Evolutionary conservation across 78 protist genomes (phyloP), one percentile per base, ranked within the genome.

Genomic region (Diacronema lutheri): DNA sequence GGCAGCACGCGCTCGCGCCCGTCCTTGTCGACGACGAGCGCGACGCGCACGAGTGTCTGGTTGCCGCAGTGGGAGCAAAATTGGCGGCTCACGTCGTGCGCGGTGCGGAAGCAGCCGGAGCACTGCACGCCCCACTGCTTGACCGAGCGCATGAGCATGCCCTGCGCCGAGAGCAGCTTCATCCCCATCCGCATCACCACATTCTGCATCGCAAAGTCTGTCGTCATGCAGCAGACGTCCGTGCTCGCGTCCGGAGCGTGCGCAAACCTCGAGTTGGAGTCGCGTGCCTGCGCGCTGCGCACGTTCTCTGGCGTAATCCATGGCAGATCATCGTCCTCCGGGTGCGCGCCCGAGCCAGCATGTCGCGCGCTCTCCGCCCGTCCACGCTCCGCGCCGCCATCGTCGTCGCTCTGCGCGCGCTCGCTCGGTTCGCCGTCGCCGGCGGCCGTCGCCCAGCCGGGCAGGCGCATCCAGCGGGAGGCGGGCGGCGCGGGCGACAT

Each of bases 61-160:
- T 71, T 71, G 33, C 79, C 79, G 57, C 79, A 71, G 50, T 41
- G 41, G 31, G 46, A 41, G 79, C 79, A 71, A 58, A 71, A 71
- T 35, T 41, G 58, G 9, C 0, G 11, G 20, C 5, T 7, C 23
- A 71, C 55, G 20, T 38, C 23, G 10, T 35, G 29, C 60, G 60
- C 21, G 60, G 60, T 19, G 60, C 9, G 41, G 57, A 41, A 71
- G 79, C 79, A 71, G 79, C 79, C 79, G 6, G 79, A 71, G 79
- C 79, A 71, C n/a, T 56, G 79, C 31, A 71, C 10, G 21, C 41
- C 79, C 79, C 79, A 71, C 50, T 71, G 79, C 79, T 71, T 71
- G 79, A 71, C 23, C 41, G 79, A 71, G 58, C 57, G 46, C 58
- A 71, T 16, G 20, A 71, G 19, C 79, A 74, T 9, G 26, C 81